Percentiles rank a stretch among this genome's conserved stretches.
These are phyloP conservation scores for Pichia sp. DNA, from an alignment of 1,139 yeast species.

Conservation along the genomic window DNA sequence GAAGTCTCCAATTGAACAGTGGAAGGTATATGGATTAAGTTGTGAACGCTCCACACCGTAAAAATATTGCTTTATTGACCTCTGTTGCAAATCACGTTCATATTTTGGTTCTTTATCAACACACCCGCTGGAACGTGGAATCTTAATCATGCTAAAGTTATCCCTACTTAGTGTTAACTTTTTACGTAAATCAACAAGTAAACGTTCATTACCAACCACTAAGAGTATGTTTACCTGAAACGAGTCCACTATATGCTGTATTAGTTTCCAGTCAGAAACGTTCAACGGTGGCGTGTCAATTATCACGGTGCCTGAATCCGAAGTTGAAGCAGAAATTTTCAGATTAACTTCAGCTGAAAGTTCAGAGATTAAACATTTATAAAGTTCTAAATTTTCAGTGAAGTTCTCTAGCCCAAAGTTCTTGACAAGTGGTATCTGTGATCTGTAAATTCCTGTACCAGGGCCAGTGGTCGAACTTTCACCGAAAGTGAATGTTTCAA, in stretches of 20 bases:
- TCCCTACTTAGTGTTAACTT: conserved; percentile 34
- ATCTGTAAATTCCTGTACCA: conserved; percentile 55
- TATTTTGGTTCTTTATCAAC: conserved; percentile 72
- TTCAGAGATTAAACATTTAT: conserved; percentile 19
- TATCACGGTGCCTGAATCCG: conserved; percentile 52
- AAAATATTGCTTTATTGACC: conserved; percentile 79
- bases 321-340: conserved; percentile 11
- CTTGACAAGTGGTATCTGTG: conserved; percentile 83
- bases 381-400: conserved; percentile 52
- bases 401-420: conserved; percentile 69
- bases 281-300: conserved; percentile 78
- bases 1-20: conserved; percentile 48
- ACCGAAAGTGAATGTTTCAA: conserved; percentile 73
- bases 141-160: conserved; percentile 49
- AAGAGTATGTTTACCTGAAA: conserved; percentile 57
- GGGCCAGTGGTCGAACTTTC: conserved; percentile 86
- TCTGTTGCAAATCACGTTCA: conserved; percentile 68
- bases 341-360: conserved; percentile 14
- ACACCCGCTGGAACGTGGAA: conserved; percentile 69
- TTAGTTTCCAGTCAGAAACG: conserved; percentile 44
- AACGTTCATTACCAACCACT: conserved; percentile 61
- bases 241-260: conserved; percentile 58
- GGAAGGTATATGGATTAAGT: conserved; percentile 72
- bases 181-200: conserved; percentile 60
- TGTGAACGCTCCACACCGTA: conserved; percentile 69